Base-by-base conservation (phyloP, 805 yeast species). In the Pichia insulana region DNA sequence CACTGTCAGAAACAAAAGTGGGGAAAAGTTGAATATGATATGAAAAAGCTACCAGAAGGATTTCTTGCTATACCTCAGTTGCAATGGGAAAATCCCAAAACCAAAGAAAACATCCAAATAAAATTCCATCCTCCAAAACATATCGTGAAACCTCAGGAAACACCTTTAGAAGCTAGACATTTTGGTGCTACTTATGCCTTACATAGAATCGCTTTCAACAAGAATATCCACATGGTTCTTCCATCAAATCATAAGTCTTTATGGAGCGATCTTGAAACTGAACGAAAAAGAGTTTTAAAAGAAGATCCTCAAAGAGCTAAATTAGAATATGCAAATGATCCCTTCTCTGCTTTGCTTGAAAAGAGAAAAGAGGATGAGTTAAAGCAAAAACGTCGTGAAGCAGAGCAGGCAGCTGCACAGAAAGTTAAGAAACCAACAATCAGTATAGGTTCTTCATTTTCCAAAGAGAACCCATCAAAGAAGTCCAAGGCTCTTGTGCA, bases 141-240 rank as follows among this genome's bases (percentile, higher is more conserved):
- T 8, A 54, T 72, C 4, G 69, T 80, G 7, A 61, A 64, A 3
- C 80, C 89, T 0, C 87, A 83, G 51, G 84, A 78, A 36, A 86
- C 97, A 0, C 74, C 95, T 2, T 68, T 86, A 27, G 97, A 89
- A 52, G 96, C 97, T 1, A 72, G 96, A 37, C 95, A 89, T 58
- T 72, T 74, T 53, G 88, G 90, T 0, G 97, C 98, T 0, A 88
- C 97, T 0, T 85, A 82, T 50, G 92, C 90, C 0, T 61, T 90
- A 47, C 89, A 78, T 57, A 68, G 95, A 30, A 70, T 90, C 16
- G 80, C 89, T 30, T 84, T 78, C 46, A 80, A 80, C 51, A 88
- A 88, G 52, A 88, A 86, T 56, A 59, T 90, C 61, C 84, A 84
- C 46, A 80, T 89, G 89, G 81, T 87, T 54, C 68, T 90, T 12